Evolutionary conservation across 345 rosid genomes (phyloP).

Genomic region (Angophora floribunda): DNA sequence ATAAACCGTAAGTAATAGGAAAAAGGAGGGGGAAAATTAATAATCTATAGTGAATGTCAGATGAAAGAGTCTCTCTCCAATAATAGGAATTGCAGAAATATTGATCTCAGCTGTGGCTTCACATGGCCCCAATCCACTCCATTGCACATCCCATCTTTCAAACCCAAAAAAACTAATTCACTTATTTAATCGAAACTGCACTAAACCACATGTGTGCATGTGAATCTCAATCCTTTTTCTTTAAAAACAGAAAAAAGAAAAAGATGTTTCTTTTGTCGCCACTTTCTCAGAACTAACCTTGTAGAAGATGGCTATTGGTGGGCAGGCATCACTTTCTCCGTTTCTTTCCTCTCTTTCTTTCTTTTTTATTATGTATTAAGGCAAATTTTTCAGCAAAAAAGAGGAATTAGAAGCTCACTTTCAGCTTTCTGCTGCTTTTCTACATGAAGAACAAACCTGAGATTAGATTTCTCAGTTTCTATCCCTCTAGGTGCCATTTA

Average conservation of each 20-base stretch:
- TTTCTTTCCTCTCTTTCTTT: neutral
- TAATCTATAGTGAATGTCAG: neutral
- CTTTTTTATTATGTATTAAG: neutral
- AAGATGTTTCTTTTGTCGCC: neutral
- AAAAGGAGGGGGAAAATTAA: neutral
- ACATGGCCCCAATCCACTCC: conserved; percentile 9
- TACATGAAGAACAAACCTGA: neutral
- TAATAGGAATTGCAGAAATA: neutral
- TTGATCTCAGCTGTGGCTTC: conserved; percentile 3
- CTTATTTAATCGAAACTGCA: neutral
- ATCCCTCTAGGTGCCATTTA: neutral
- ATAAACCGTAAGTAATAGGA: neutral
- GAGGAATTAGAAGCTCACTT: neutral
- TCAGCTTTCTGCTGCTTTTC: neutral
- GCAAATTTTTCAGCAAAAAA: neutral
- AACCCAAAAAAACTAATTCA: neutral
- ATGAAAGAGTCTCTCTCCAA: conserved; percentile 1
- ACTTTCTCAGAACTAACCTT: neutral
- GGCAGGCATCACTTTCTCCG: neutral
- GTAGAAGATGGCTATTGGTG: neutral
- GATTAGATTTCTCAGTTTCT: neutral
- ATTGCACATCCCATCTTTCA: neutral
- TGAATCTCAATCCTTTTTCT: neutral
- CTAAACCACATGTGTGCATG: conserved; percentile 17
- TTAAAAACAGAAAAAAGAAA: neutral